Evolutionary conservation across 2,329 filamentous ascomycete genomes (phyloP).

Genomic region (Cephalotrichum gorgonifer): DNA sequence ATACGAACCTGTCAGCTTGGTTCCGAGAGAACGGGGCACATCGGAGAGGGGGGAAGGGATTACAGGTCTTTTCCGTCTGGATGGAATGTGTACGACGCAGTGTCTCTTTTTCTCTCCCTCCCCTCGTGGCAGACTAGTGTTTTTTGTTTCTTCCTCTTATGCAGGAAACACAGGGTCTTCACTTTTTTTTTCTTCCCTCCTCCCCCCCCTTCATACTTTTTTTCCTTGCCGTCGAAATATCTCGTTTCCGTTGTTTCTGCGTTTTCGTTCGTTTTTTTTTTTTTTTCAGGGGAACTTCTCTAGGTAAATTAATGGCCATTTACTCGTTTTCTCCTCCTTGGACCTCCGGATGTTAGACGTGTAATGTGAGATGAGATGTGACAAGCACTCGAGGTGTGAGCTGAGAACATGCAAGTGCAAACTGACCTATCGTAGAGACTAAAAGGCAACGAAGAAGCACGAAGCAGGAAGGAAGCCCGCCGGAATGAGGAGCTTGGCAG

Average conservation of each 20-base stretch:
- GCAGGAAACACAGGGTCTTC: background rate
- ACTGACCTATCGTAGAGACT: too few relatives aligned
- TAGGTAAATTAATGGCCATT: background rate
- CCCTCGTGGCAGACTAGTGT: conserved; percentile 5
- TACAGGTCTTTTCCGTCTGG: background rate
- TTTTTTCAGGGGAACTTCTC: background rate
- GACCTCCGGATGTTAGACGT: too few relatives aligned
- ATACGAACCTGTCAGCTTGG: background rate
- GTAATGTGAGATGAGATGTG: too few relatives aligned
- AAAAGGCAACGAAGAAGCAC: too few relatives aligned
- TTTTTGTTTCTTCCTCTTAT: conserved; percentile 3
- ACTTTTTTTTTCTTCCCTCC: background rate
- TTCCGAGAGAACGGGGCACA: background rate
- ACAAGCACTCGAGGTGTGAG: too few relatives aligned
- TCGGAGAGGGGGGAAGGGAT: background rate
- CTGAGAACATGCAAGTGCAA: too few relatives aligned
- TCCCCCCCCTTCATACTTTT: conserved; percentile 1
- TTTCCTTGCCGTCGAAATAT: background rate
- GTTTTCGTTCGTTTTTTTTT: conserved; percentile 1
- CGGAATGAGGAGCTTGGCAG: too few relatives aligned
- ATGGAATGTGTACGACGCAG: conserved; percentile 1
- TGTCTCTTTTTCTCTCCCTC: conserved; percentile 5
- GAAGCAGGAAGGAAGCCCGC: too few relatives aligned
- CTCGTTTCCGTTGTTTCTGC: background rate
- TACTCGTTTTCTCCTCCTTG: background rate